Base-by-base conservation (phyloP, 2,329 filamentous ascomycete genomes). In the Coniella vitis region DNA sequence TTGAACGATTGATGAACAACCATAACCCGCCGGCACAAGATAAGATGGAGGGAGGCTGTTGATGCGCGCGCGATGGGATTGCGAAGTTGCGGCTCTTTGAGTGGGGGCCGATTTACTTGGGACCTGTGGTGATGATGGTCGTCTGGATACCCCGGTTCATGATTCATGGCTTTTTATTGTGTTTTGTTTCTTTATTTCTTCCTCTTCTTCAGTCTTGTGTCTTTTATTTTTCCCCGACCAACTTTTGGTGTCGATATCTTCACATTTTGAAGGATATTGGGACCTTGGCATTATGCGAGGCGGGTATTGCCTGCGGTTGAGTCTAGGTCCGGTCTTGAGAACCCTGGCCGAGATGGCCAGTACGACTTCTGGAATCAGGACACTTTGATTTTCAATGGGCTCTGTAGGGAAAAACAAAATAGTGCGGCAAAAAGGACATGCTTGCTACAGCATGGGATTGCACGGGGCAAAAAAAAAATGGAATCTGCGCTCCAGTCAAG, bases 91-190 rank as follows among this genome's bases (percentile, higher is more conserved):
- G 51, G 51, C 48, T 51, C 51, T 49, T 45, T 34, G 45, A 39
- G 49, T 51, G 51, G 49, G 51, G 48, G 46, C 48, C 51, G 48
- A 35, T 29, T 29, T 47, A 49, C 51, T 53, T 52, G 43, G 51
- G 49, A 50, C 51, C 51, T 53, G 48, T 53, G 51, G 51, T 53
- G 51, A 48, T 45, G 43, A 53, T 45, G 51, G 51, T 53, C 51
- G 51, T 53, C 51, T 53, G 51, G 51, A 53, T 53, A 53, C 51
- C 51, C 51, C 51, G 51, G 51, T 47, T 51, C 51, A 53, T 53
- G 51, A 53, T 51, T 53, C 38, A 53, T 53, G 51, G 47, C 51
- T 53, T 38, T 45, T 47, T 38, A 39, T 45, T 39, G 34, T 32
- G 16, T 36, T 38, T 35, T 45, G 43, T 31, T 48, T 32, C 40